Conservation (phyloP, 495 filamentous ascomycete species). For the Aspergillus mulundensis region DNA sequence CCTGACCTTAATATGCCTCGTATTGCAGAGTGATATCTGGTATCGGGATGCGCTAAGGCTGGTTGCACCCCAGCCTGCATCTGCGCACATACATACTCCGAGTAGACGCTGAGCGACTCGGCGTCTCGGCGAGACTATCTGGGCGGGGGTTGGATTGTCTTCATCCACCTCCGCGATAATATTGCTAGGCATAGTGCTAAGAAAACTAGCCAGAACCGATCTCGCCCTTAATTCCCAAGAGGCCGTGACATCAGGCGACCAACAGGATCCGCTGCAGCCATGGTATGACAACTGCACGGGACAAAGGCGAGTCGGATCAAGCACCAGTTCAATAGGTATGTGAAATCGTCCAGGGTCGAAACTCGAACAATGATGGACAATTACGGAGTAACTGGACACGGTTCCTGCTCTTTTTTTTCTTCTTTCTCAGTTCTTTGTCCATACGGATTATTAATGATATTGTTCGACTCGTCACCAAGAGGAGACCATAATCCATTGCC, state of each 20-base stretch:
- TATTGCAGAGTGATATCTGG: background rate
- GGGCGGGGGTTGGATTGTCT: conserved; percentile 5
- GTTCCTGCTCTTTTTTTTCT: background rate
- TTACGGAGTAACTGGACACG: background rate
- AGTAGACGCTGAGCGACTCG: background rate
- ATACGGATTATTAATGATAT: background rate
- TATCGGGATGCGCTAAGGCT: background rate
- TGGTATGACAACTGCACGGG: conserved; percentile 1
- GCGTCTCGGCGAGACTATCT: background rate
- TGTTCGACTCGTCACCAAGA: background rate
- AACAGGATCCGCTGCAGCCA: conserved; percentile 1
- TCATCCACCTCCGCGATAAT: background rate
- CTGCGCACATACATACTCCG: background rate
- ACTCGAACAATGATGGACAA: background rate
- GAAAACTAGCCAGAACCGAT: background rate
- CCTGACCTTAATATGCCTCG: background rate
- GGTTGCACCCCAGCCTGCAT: background rate
- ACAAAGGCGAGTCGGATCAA: background rate
- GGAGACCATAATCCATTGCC: conserved; percentile 4
- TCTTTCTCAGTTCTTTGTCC: background rate
- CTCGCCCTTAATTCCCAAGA: background rate
- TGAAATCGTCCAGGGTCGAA: background rate
- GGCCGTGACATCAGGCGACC: conserved; percentile 11
- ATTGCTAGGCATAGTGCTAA: background rate
- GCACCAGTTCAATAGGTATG: background rate